A percentile compares a stretch with the other conserved stretches of the same genome.
Evolutionary conservation across 2,329 filamentous ascomycete species (phyloP).

Genomic region (Helotiales sp.): DNA sequence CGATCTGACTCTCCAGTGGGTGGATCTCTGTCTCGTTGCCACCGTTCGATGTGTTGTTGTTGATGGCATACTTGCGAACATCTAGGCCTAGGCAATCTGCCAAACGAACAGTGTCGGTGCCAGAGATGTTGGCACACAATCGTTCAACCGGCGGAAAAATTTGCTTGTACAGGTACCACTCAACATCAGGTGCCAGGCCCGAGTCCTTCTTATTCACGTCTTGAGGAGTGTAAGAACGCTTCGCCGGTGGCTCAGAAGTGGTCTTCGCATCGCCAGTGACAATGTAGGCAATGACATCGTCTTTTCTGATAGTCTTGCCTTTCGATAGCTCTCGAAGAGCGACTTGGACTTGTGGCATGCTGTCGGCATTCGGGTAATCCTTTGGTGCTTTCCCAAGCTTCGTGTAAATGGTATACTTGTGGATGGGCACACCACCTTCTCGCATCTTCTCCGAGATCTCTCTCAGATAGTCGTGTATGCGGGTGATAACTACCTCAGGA

Average conservation of each 20-base stretch:
- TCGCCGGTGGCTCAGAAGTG: conserved; percentile 70
- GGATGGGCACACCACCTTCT: conserved; percentile 68
- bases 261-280: conserved; percentile 72
- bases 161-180: conserved; percentile 98
- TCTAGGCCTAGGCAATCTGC: conserved; percentile 95
- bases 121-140: conserved; percentile 91
- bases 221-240: conserved; percentile 83
- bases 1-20: conserved; percentile 90
- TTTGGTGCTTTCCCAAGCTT: conserved; percentile 93
- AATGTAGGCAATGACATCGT: conserved; percentile 95
- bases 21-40: conserved; percentile 71
- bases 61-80: conserved; percentile 79
- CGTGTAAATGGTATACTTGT: conserved; percentile 97
- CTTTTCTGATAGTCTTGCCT: conserved; percentile 85
- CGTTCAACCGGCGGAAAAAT: conserved; percentile 97
- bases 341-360: conserved; percentile 97
- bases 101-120: conserved; percentile 85
- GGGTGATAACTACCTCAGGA: conserved; percentile 79
- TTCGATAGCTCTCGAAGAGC: conserved; percentile 83
- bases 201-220: conserved; percentile 80
- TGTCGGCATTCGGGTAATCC: conserved; percentile 91
- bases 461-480: conserved; percentile 90
- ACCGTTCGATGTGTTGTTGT: conserved; percentile 52
- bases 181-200: conserved; percentile 81
- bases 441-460: conserved; percentile 87